These are phyloP conservation scores for Brachypodium distachyon DNA, from an alignment of 202 grass and related monocot genomes.

Conservation along the genomic window DNA sequence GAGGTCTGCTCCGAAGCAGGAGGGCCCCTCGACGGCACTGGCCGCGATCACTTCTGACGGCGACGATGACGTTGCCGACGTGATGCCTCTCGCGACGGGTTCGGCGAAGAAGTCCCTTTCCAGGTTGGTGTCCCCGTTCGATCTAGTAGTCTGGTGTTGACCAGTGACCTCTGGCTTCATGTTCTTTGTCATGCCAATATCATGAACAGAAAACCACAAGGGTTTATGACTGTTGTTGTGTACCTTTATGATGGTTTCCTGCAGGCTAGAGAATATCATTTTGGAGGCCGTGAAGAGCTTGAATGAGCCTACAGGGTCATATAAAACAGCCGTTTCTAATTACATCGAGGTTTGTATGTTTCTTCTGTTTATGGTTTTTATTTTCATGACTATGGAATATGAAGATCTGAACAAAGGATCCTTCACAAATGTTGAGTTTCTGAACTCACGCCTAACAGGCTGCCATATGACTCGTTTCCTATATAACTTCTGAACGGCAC, in stretches of 20 bases:
- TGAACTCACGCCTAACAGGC: background rate
- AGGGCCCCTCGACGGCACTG: constrained; percentile 6
- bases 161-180: background rate
- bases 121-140: constrained; percentile 20
- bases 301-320: constrained; percentile 87
- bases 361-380: background rate
- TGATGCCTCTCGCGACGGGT: constrained; percentile 16
- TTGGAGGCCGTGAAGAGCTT: constrained; percentile 74
- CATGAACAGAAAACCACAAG: background rate
- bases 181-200: background rate
- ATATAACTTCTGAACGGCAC: background rate
- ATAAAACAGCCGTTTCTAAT: constrained; percentile 59
- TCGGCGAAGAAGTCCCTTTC: constrained; percentile 39
- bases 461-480: background rate
- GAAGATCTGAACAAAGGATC: background rate
- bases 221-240: background rate
- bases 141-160: background rate
- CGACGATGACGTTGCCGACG: constrained; percentile 45
- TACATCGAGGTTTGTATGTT: constrained; percentile 68
- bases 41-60: constrained; percentile 16
- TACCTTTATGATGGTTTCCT: constrained; percentile 21
- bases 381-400: background rate
- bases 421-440: background rate
- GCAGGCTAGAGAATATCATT: constrained; percentile 87
- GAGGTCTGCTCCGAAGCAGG: constrained; percentile 35